Evolutionary conservation across 2,329 filamentous ascomycete species (phyloP), one percentile per base, ranked within the genome.

Genomic region (Tolypocladium nubicola): DNA sequence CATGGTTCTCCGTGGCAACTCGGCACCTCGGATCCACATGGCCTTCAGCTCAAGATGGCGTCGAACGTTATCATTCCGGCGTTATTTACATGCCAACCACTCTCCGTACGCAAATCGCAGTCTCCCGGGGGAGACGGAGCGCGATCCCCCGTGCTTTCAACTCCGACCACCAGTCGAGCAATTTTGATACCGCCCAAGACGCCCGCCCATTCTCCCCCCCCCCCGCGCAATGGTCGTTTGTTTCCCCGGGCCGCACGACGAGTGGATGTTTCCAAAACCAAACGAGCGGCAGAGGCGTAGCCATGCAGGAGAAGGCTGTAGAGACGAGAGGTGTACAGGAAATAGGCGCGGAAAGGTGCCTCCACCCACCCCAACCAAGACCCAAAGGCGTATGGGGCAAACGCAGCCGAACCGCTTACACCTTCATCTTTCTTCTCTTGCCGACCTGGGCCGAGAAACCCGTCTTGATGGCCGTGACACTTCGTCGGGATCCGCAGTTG

Each of bases 361-460:
- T 21, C 47, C 19, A 21, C 19, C 4, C 5, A 37, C 9, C 47
- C 26, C 47, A 43, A 41, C 26, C 47, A 43, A 41, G 23, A 33
- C 53, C 30, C 41, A 26, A 37, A 39, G n/a, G 35, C 26, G 19
- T n/a, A 43, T 23, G 35, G 37, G 43, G 21, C 47, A 50, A 35
- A 58, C 59, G 52, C 53, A 49, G 60, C 40, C 53, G 57, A 40
- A 39, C 11, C 58, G 59, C 62, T 81, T 91, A 95, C 75, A 82
- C 88, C 75, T 90, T 84, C 79, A 91, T 88, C 84, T 95, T 95
- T 82, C 86, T 94, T 83, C 94, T 88, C 88, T 97, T 97, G 74
- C 94, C 94, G 75, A 99, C 89, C 79, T 97, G 94, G 75, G 94
- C 94, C 70, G 92, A 95, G 91, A 99, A 99, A 91, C 94, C 94